These are phyloP conservation scores for Diplocarpon rosae DNA, from an alignment of 2,329 filamentous ascomycete genomes.

Conservation along the genomic window DNA sequence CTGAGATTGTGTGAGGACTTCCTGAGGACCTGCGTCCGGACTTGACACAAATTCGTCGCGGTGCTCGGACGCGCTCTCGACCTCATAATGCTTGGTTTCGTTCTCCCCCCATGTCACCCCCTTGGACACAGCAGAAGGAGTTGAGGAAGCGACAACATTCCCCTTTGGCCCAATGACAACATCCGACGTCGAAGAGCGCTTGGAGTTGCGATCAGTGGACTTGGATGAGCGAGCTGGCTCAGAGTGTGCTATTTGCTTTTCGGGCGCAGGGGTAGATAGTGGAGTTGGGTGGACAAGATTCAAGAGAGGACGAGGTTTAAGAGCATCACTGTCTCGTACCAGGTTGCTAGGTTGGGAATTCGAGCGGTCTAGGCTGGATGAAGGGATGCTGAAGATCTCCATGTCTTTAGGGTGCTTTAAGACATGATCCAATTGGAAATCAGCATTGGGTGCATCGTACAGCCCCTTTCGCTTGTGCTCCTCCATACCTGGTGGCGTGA, in stretches of 20 bases:
- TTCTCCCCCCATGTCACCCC: slow-evolving; percentile 55
- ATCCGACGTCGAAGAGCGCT: slow-evolving; percentile 22
- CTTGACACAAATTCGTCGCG: slow-evolving; percentile 23
- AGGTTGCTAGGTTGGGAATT: slow-evolving; percentile 25
- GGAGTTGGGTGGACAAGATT: slow-evolving; percentile 54
- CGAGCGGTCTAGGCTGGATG: slow-evolving; percentile 28
- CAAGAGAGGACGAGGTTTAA: slow-evolving; percentile 37
- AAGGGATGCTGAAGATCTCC: slow-evolving; percentile 32
- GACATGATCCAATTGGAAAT: not conserved
- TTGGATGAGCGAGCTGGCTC: slow-evolving; percentile 11
- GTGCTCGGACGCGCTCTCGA: slow-evolving; percentile 42
- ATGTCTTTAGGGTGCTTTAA: not conserved
- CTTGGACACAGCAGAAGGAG: slow-evolving; percentile 38
- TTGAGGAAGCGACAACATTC: slow-evolving; percentile 33
- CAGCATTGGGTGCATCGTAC: slow-evolving; percentile 38
- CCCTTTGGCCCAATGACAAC: slow-evolving; percentile 32
- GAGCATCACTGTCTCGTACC: slow-evolving; percentile 21
- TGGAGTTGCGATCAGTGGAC: slow-evolving; percentile 8
- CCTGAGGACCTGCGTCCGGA: slow-evolving; percentile 12
- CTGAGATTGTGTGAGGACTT: slow-evolving; percentile 28
- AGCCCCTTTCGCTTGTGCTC: slow-evolving; percentile 36
- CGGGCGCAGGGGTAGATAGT: slow-evolving; percentile 37
- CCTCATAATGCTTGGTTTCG: slow-evolving; percentile 52
- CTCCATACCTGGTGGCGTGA: slow-evolving; percentile 42
- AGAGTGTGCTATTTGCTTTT: slow-evolving; percentile 28